Conservation (phyloP, 208 protist species). For the Trypanosoma lewisi region DNA sequence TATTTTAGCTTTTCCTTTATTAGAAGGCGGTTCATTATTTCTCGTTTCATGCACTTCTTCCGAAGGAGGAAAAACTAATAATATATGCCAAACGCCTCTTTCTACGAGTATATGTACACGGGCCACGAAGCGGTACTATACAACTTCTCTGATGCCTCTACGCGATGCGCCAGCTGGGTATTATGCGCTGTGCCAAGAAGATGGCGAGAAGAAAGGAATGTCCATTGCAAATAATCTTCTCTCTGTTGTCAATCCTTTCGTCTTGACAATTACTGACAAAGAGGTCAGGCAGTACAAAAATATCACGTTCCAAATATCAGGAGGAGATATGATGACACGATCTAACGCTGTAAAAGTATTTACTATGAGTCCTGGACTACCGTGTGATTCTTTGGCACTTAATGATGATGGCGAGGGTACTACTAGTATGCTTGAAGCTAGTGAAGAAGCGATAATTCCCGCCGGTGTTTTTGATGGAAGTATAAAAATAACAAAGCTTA, state of each 20-base stretch:
- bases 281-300: conserved; percentile 38
- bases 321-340: conserved; percentile 20
- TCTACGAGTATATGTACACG: conserved; percentile 26
- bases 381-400: no score
- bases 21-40: conserved; percentile 30
- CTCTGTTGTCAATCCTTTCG: conserved; percentile 36
- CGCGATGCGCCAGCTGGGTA: conserved; percentile 27
- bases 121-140: conserved; percentile 29
- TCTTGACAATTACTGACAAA: conserved; percentile 24
- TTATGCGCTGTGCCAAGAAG: conserved; percentile 56
- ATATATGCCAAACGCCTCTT: conserved; percentile 18
- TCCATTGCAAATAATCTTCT: conserved; percentile 37
- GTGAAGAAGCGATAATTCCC: conserved; percentile 15
- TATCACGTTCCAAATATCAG: conserved; percentile 31
- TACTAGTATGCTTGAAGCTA: no score
- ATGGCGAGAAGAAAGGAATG: conserved; percentile 11
- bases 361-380: neutral
- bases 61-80: no score
- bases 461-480: neutral
- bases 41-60: conserved; percentile 37
- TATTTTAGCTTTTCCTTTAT: conserved; percentile 32
- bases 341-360: conserved; percentile 4
- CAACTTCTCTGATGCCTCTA: conserved; percentile 12
- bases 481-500: conserved; percentile 14
- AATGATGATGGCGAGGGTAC: no score